Base-by-base conservation (phyloP, 148 eudicot genomes). In the Diospyros lotus region DNA sequence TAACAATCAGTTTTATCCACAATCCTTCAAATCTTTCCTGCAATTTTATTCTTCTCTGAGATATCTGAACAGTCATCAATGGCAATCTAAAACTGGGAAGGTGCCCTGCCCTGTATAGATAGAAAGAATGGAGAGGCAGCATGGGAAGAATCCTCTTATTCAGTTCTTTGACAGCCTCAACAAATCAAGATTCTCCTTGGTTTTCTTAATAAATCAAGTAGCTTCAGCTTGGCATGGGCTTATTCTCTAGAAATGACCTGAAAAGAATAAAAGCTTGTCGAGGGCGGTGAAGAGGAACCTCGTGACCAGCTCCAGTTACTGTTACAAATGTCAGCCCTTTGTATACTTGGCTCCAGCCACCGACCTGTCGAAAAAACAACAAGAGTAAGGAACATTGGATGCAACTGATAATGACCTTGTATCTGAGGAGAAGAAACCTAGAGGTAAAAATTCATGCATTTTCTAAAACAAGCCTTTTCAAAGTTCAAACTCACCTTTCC, bases 341-440 rank as follows among this genome's bases (percentile, higher is more conserved):
- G 86, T 95, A 92, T 18, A 86, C 79, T 89, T 95, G 98, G 83
- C 96, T 95, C 98, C 98, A 95, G 14, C 97, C 97, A 63, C 88
- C 97, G 85, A 92, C 97, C 97, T 91, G 44, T 71, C 52, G 77
- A 80, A 76, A 39, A 52, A 64, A 9, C 28, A 80, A 55, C 3
- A 50, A 61, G 52, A 55, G 39, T 9, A 76, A 46, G 8, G 54
- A 28, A 11, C 28, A 28, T 51, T 11, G 51, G 8, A 48, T 48
- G 52, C 52, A 48, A 48, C 52, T 48, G 8, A 48, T 48, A 48
- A 48, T 28, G 28, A 28, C 28, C 28, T 28, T 28, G 28, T 28
- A 28, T 28, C 28, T 28, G 28, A 28, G 28, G 28, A 28, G 28
- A 28, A 28, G 28, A 0, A 48, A 1, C n/a, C 52, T 4, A 48